Conservation (phyloP, 495 filamentous ascomycete species). For the Haplographium delicatum region DNA sequence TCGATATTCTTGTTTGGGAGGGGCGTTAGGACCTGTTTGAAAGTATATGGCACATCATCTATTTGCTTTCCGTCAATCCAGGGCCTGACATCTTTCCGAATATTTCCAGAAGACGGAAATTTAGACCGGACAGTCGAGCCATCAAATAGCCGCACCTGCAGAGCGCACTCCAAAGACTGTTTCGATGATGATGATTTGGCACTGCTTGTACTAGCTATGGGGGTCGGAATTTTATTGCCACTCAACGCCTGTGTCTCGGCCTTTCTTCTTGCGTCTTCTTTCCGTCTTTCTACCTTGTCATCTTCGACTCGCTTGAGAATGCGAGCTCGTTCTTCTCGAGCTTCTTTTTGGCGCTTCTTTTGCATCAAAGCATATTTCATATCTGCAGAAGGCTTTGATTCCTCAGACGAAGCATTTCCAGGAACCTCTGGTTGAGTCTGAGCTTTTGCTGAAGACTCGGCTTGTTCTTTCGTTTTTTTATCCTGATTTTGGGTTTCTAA, state of each 20-base stretch:
- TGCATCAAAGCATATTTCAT: slow-evolving; percentile 32
- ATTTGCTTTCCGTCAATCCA: slow-evolving; percentile 63
- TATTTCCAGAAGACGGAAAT: slow-evolving; percentile 59
- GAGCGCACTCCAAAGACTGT: slow-evolving; percentile 40
- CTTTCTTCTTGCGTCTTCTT: slow-evolving; percentile 44
- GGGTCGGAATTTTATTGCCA: slow-evolving; percentile 9
- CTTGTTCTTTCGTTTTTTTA: slow-evolving; percentile 16
- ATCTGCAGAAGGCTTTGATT: slow-evolving; percentile 32
- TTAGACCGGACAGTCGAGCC: slow-evolving; percentile 68
- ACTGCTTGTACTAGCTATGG: slow-evolving; percentile 1
- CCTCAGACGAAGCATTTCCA: slow-evolving; percentile 28
- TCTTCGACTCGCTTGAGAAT: slow-evolving; percentile 60
- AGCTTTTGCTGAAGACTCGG: slow-evolving; percentile 8
- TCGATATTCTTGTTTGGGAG: slow-evolving; percentile 67
- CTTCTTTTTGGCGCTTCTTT: slow-evolving; percentile 47
- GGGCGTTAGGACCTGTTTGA: slow-evolving; percentile 80
- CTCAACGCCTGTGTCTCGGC: slow-evolving; percentile 21
- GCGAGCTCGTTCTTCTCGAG: slow-evolving; percentile 52
- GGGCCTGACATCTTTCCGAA: slow-evolving; percentile 61
- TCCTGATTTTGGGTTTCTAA: slow-evolving; percentile 16
- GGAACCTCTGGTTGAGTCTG: slow-evolving; percentile 7
- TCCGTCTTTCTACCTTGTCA: slow-evolving; percentile 59
- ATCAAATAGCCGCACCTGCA: slow-evolving; percentile 83
- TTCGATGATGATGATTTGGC: not conserved
- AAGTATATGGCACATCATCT: slow-evolving; percentile 56